Base-by-base conservation (phyloP, 2,329 filamentous ascomycete genomes). In the Alternaria arbusti region DNA sequence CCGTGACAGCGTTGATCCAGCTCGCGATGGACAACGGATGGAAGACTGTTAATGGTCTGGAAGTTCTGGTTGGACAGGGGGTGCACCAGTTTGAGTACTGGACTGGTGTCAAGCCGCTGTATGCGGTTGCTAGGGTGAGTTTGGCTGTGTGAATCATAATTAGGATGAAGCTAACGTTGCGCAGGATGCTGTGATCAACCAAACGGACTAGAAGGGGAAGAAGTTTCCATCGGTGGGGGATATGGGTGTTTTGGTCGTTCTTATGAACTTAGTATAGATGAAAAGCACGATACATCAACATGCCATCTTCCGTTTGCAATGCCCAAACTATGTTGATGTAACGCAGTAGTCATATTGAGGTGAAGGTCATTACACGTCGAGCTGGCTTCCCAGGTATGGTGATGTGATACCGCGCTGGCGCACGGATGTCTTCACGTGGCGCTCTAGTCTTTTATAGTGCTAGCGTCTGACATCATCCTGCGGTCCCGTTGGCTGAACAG, bases 51-150 rank as follows among this genome's bases (percentile, higher is more conserved):
- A 90, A 93, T 8, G 96, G 96, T 0, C 81, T 97, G 43, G 96
- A 99, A 80, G 94, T 96, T 28, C 84, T 99, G 59, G 89, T 94
- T 64, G 93, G 92, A 6, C 96, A 99, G 81, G 96, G 88, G 1
- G 82, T 90, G 50, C 92, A 94, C 82, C 95, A 97, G 89, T 95
- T 93, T 80, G 87, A 93, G 81, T 86, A 90, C 59, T 97, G 94
- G 94, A 96, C 92, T 1, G 92, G 88, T 26, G 94, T 97, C 70
- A 87, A 83, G 61, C 91, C 93, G 9, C 78, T 93, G 47, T 95
- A 93, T 79, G 81, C 84, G 6, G 86, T 91, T 77, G 91, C 91
- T 32, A 87, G 90, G 70, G 85, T 86, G 72, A 81, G 83, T 79
- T 11, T 28, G 15, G 12, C 32, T 11, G 10, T 28, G 51, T 32